These are phyloP conservation scores for Senna siamea DNA, from an alignment of 306 rosid genomes.

Conservation along the genomic window DNA sequence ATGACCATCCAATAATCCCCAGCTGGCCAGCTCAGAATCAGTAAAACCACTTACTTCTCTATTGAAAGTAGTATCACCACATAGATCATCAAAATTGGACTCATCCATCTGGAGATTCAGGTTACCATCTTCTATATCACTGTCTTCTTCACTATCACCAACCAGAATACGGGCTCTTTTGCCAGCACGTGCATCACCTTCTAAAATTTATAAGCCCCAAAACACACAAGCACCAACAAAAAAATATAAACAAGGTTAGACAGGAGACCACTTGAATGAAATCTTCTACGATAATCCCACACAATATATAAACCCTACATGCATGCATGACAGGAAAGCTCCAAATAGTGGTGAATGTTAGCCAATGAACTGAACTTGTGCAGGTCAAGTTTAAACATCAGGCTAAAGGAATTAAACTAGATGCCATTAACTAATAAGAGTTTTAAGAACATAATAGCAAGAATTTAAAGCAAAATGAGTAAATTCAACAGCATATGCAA, in stretches of 20 bases:
- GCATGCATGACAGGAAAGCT: conserved; percentile 2
- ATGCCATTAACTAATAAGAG: background rate
- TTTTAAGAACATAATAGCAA: background rate
- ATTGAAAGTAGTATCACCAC: conserved; percentile 62
- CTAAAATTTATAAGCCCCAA: conserved; percentile 54
- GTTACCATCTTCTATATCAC: conserved; percentile 59
- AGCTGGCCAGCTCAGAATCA: conserved; percentile 57
- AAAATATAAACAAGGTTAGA: background rate
- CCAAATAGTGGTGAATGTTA: conserved; percentile 29
- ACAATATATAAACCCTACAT: conserved; percentile 2
- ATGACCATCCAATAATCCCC: conserved; percentile 81
- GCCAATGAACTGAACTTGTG: background rate
- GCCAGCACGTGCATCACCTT: conserved; percentile 69
- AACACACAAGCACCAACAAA: conserved; percentile 17
- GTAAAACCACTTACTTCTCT: conserved; percentile 48
- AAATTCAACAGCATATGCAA: conserved; percentile 17
- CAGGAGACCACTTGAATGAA: conserved; percentile 28
- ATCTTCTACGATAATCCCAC: background rate
- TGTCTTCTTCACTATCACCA: conserved; percentile 74
- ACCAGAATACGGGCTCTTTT: conserved; percentile 78
- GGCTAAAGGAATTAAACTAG: conserved; percentile 8
- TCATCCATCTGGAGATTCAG: conserved; percentile 57
- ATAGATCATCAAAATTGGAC: conserved; percentile 72
- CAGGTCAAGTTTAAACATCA: background rate
- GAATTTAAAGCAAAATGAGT: background rate